Base-by-base conservation (phyloP, 306 rosid genomes). In the Sesbania bispinosa region DNA sequence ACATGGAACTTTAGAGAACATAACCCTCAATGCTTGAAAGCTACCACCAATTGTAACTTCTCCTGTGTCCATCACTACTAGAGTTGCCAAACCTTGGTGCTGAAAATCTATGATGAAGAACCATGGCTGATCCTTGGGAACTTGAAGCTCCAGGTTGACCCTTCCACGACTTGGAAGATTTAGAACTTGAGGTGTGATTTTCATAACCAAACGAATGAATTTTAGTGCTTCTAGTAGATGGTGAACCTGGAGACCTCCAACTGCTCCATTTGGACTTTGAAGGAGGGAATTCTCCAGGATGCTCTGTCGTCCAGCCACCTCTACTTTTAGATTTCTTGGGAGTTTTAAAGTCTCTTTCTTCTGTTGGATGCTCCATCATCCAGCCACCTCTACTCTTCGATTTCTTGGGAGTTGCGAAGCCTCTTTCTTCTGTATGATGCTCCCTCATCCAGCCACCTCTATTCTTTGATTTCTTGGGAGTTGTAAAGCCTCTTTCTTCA, bases 31-130 rank as follows among this genome's bases (percentile, higher is more conserved):
- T 60, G 23, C 19, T 15, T 14, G 21, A 43, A 30, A 33, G 70
- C 87, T 86, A 88, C 88, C 86, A 81, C 89, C 90, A 46, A 42
- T 69, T 71, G 55, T 82, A 62, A 72, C 51, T 81, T 83, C 84
- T 77, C 39, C 87, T 67, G 2, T 26, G 21, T 38, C 85, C 86
- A 60, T 75, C 84, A 13, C 47, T 52, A 47, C 74, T 61, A 21
- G 72, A 64, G 76, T 83, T 75, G 54, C 73, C 86, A 85, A 81
- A 90, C 83, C 92, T 86, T 6, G 83, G 76, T 3, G 82, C 82
- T 36, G 90, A 81, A 67, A 63, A 83, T 81, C 86, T 67, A 45
- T 70, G 83, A 33, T 67, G 78, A 72, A 27, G 80, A 42, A 61
- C 39, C 27, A 13, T 75, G 18, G 71, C 57, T 5, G 79, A 71